Evolutionary conservation across 2,329 filamentous ascomycete species (phyloP).

Genomic region (Pseudogymnoascus verrucosus): DNA sequence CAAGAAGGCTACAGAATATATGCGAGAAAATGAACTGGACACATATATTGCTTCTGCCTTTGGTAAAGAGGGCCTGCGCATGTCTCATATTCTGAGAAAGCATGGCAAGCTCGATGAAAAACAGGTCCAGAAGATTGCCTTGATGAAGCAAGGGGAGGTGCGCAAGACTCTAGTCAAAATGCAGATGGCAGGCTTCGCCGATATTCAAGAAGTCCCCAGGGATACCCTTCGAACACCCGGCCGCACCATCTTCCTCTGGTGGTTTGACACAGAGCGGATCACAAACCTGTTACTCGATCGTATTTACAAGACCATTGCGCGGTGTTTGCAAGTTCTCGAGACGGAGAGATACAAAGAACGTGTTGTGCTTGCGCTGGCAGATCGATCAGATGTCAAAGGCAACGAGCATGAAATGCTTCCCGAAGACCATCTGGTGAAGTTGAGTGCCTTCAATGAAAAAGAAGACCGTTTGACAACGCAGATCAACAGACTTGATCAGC

Average conservation of each 20-base stretch:
- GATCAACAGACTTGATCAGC: constrained; percentile 71
- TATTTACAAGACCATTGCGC: constrained; percentile 82
- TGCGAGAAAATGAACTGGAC: constrained; percentile 75
- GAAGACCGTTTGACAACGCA: constrained; percentile 71
- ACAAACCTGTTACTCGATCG: constrained; percentile 66
- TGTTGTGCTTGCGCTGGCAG: constrained; percentile 69
- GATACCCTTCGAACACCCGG: constrained; percentile 75
- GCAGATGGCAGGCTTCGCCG: constrained; percentile 77
- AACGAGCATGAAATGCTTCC: constrained; percentile 75
- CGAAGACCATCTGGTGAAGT: constrained; percentile 60
- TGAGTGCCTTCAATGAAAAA: constrained; percentile 51
- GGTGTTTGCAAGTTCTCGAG: constrained; percentile 71
- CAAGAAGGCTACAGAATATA: constrained; percentile 56
- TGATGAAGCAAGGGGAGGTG: constrained; percentile 80
- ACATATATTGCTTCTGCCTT: constrained; percentile 71
- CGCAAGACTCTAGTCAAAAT: constrained; percentile 78
- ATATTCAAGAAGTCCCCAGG: constrained; percentile 89
- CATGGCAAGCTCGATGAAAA: constrained; percentile 96
- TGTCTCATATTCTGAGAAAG: constrained; percentile 76
- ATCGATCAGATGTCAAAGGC: constrained; percentile 78
- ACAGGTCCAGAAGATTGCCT: constrained; percentile 67
- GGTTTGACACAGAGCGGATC: constrained; percentile 70
- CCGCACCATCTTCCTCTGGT: constrained; percentile 86
- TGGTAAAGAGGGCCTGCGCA: constrained; percentile 66
- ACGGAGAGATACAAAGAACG: constrained; percentile 66